A percentile compares a stretch with the other conserved stretches of the same genome.
Conservation (phyloP, 306 rosid species). For the Quercus alba region DNA sequence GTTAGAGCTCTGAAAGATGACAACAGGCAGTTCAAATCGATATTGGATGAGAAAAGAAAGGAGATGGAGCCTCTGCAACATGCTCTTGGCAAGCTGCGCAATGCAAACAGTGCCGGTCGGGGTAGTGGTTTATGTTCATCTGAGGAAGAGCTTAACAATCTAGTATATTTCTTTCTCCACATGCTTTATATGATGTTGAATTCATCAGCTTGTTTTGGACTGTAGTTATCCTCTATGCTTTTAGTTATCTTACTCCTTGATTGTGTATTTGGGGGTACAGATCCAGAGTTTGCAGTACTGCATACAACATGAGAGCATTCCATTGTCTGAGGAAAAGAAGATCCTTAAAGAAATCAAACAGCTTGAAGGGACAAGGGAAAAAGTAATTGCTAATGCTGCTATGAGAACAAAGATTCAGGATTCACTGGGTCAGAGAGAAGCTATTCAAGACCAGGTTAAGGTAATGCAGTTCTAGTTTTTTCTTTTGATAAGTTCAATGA, state of each 20-base stretch:
- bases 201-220: constrained; percentile 9
- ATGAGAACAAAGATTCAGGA: constrained; percentile 84
- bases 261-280: constrained; percentile 46
- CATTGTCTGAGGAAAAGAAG: constrained; percentile 85
- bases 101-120: constrained; percentile 55
- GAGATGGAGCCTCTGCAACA: constrained; percentile 87
- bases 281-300: constrained; percentile 71
- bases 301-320: constrained; percentile 96
- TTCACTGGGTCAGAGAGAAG: constrained; percentile 69
- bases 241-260: constrained; percentile 6
- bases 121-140: constrained; percentile 77
- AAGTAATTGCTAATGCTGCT: constrained; percentile 82
- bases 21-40: constrained; percentile 54
- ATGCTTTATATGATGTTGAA: constrained; percentile 12
- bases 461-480: constrained; percentile 40
- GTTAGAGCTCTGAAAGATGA: constrained; percentile 70
- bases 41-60: constrained; percentile 73
- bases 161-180: constrained; percentile 42
- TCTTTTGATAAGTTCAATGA: constrained; percentile 11
- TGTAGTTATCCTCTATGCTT: not conserved
- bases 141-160: constrained; percentile 78
- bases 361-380: constrained; percentile 89
- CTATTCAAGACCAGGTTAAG: constrained; percentile 83
- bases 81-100: constrained; percentile 90
- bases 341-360: constrained; percentile 86